phyloP scores from a whole-genome alignment of 1,284 basidiomycete species.

The Ceratobasidium sp. region DNA sequence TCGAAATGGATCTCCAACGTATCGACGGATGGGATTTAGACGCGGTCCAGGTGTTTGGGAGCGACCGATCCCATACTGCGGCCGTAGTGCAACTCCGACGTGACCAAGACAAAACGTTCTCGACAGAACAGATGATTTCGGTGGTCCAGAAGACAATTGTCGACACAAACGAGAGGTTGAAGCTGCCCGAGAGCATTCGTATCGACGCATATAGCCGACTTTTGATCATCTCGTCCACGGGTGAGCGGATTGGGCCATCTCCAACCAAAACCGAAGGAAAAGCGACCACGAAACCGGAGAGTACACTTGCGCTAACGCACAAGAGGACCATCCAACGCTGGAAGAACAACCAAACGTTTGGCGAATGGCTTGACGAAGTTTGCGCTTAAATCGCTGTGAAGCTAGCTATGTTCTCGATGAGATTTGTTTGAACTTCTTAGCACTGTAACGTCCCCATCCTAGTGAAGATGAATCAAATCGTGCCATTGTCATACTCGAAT shows the following conservation, averaged over 20 bases:
- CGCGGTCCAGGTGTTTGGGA: constrained; percentile 14
- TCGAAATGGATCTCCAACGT: background rate
- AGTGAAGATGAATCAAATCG: constrained; percentile 12
- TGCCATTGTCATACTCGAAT: background rate
- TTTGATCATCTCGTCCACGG: background rate
- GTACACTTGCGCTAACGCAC: background rate
- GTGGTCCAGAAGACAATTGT: background rate
- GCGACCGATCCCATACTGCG: background rate
- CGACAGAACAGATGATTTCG: background rate
- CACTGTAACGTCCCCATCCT: no score
- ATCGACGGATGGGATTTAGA: background rate
- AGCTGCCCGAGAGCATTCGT: background rate
- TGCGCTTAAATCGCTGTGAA: background rate
- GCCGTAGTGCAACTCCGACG: constrained; percentile 6
- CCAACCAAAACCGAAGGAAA: background rate
- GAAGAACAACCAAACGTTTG: background rate
- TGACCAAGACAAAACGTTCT: background rate
- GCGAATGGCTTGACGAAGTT: constrained; percentile 2
- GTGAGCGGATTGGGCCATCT: background rate
- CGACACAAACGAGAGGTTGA: background rate
- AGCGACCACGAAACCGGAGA: background rate
- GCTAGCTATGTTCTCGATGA: background rate
- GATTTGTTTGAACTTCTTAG: no score
- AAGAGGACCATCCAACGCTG: background rate
- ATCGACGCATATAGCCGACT: background rate